Percentiles rank a stretch among this genome's conserved stretches.
phyloP scores from a whole-genome alignment of 2,329 filamentous ascomycete species.

The Emergomyces pasteurianus region DNA sequence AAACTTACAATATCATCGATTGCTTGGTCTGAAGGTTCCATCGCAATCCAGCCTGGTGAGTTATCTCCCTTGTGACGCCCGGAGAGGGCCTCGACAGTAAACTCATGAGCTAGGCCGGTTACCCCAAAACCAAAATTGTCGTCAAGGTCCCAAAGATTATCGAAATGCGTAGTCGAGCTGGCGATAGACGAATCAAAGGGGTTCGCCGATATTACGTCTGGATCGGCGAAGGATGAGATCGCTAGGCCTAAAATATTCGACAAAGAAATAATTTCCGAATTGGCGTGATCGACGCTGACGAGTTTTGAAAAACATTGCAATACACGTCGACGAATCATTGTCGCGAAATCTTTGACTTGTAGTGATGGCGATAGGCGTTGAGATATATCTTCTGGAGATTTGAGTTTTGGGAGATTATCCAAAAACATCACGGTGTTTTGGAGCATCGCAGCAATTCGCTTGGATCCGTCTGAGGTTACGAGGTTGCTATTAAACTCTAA shows the following conservation, averaged over 20 bases:
- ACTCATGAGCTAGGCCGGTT: slow-evolving; percentile 69
- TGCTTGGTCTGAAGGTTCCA: slow-evolving; percentile 26
- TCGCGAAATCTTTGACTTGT: slow-evolving; percentile 78
- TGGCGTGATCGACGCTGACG: slow-evolving; percentile 74
- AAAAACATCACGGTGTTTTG: slow-evolving; percentile 88
- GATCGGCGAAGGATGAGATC: slow-evolving; percentile 84
- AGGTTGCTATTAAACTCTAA: slow-evolving; percentile 86
- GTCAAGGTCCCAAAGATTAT: slow-evolving; percentile 86
- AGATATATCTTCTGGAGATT: slow-evolving; percentile 72
- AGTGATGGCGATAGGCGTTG: slow-evolving; percentile 74
- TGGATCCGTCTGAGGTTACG: slow-evolving; percentile 86
- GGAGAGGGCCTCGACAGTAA: slow-evolving; percentile 57
- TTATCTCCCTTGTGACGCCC: slow-evolving; percentile 54
- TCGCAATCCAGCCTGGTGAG: slow-evolving; percentile 34
- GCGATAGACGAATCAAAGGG: slow-evolving; percentile 86
- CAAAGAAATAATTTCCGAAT: slow-evolving; percentile 74
- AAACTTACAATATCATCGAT: slow-evolving; percentile 33
- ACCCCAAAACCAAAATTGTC: slow-evolving; percentile 95
- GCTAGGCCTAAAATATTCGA: slow-evolving; percentile 84
- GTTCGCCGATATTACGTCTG: slow-evolving; percentile 57
- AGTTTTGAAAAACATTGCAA: slow-evolving; percentile 91
- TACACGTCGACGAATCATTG: slow-evolving; percentile 86
- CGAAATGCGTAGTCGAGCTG: slow-evolving; percentile 77
- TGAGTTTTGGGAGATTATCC: slow-evolving; percentile 71
- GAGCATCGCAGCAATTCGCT: slow-evolving; percentile 83